Base-by-base conservation (phyloP, 148 eudicot species). In the Vaccinium corymbosum region DNA sequence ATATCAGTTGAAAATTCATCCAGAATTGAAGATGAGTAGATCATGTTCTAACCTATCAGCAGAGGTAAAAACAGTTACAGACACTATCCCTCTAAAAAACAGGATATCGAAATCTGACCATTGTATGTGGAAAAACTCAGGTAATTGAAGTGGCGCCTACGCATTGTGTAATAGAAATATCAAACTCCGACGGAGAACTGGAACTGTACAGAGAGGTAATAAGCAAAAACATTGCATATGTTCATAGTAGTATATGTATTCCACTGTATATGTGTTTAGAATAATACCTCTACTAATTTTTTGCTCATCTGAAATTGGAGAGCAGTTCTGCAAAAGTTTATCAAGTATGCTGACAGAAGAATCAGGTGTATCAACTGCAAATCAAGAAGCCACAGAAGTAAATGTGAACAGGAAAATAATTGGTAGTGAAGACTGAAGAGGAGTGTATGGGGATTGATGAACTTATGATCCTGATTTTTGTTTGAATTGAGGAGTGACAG, bases 301-400 rank as follows among this genome's bases (percentile, higher is more conserved):
- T 68, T 88, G 80, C 32, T 70, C 32, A 66, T 81, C 25, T 53
- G 27, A 81, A 49, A 5, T 35, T 84, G 61, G 25, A 76, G 77
- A 83, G 77, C 91, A 92, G 94, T 92, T 92, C 87, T 92, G 94
- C 86, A 78, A 61, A 76, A 89, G 91, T 73, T 86, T 92, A 82
- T 87, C 90, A 22, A 88, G 81, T 79, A 80, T 89, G 87, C 90
- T 92, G 64, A 78, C 78, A 55, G 86, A 86, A 72, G 88, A 87
- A 86, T 68, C 90, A 66, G 46, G 72, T 68, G n/a, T 73, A 22
- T 81, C 85, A 50, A 57, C 89, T 16, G 51, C 27, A 56, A 78
- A 82, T 64, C 81, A 81, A 81, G 78, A 51, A n/a, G 82, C 82
- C 25, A 61, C 42, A 80, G 85, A 82, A 64, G 85, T 49, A 6